Conservation (phyloP, 2,329 filamentous ascomycete species). For the Exophiala xenobiotica region DNA sequence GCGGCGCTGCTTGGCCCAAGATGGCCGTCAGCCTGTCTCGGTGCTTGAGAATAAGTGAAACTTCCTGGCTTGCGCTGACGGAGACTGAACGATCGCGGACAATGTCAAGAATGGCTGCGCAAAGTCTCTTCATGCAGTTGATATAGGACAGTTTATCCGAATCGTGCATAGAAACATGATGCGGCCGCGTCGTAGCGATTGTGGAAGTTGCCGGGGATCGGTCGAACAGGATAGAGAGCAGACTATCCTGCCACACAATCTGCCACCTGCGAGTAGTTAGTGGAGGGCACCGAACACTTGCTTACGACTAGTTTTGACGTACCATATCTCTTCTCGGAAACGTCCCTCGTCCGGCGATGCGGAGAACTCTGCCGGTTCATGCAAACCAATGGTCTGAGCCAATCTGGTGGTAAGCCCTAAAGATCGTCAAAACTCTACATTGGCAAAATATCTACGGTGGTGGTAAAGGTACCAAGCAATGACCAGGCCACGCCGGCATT, state of each 20-base stretch:
- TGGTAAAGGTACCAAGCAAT: conserved; percentile 55
- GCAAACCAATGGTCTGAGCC: conserved; percentile 37
- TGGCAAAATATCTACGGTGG: too few relatives aligned
- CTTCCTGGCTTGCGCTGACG: background rate
- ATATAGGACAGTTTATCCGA: background rate
- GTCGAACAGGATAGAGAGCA: conserved; percentile 38
- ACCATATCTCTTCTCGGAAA: conserved; percentile 59
- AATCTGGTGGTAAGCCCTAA: conserved; percentile 36
- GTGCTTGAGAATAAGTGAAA: background rate
- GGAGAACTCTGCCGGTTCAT: conserved; percentile 17
- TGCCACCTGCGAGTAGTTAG: conserved; percentile 37
- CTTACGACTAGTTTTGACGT: conserved; percentile 52
- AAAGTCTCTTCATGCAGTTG: background rate
- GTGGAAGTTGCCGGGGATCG: conserved; percentile 35
- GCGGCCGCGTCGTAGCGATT: conserved; percentile 4
- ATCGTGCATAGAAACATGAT: background rate
- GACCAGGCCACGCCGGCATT: conserved; percentile 64
- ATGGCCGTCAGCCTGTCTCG: background rate
- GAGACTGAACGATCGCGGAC: background rate
- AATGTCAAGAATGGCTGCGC: background rate
- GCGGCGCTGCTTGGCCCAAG: background rate
- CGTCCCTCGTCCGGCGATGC: conserved; percentile 42
- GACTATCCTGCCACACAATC: conserved; percentile 39
- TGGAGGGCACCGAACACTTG: conserved; percentile 43
- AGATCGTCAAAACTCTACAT: conserved; percentile 20